These are phyloP conservation scores for Cryptosporidium viatorum DNA, from an alignment of 169 alveolate species.

Conservation along the genomic window DNA sequence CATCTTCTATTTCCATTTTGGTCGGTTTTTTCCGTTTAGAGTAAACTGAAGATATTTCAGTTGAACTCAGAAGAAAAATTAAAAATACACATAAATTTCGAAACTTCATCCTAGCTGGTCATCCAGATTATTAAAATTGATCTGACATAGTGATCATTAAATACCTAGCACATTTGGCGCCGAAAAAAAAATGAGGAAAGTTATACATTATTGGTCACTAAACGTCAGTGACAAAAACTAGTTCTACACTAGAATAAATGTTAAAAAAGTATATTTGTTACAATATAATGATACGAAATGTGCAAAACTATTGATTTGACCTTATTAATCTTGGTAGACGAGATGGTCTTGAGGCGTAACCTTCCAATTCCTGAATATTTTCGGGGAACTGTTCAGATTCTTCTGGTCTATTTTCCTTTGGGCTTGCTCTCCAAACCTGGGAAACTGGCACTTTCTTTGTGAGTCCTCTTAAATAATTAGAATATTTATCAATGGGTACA, in stretches of 20 bases:
- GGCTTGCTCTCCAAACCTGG: not conserved
- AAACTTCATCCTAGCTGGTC: not conserved
- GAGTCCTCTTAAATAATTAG: not conserved
- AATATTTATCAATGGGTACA: not conserved
- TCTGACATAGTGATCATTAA: constrained; percentile 22
- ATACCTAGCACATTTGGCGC: not conserved
- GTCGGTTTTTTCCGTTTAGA: constrained; percentile 19
- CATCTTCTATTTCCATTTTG: constrained; percentile 8
- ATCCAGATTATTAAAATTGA: not conserved
- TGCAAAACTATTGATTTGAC: not conserved
- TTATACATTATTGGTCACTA: not conserved
- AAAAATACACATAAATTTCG: not conserved
- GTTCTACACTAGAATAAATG: not conserved
- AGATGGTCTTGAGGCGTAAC: not conserved
- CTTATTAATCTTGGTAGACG: constrained; percentile 41
- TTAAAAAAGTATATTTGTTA: not conserved
- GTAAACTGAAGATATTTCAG: not conserved
- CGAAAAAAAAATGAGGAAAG: not conserved
- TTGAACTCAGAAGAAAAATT: not conserved
- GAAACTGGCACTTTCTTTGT: not conserved
- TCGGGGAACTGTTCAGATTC: not conserved
- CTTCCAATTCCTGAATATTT: not conserved
- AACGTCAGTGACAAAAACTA: not conserved
- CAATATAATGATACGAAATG: not conserved
- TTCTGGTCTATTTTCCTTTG: not conserved